Evolutionary conservation across 2,329 filamentous ascomycete species (phyloP).

Genomic region (Fusarium stilboides): DNA sequence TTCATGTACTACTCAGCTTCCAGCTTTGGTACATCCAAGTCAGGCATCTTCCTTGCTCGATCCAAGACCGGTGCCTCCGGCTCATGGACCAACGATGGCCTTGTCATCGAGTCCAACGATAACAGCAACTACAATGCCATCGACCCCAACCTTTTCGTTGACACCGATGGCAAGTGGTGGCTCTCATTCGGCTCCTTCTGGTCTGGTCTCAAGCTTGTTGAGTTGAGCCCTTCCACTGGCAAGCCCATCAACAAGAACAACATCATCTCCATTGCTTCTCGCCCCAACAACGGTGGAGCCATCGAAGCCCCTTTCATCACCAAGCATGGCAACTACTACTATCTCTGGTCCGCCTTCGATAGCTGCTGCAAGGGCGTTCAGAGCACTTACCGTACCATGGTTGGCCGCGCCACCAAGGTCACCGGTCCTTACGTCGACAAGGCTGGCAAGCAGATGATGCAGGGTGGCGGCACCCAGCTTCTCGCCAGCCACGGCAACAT

Average conservation of each 20-base stretch:
- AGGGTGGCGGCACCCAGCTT: constrained; percentile 51
- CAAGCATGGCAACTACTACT: constrained; percentile 52
- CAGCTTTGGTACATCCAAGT: constrained; percentile 47
- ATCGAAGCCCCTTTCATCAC: constrained; percentile 52
- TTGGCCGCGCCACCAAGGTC: constrained; percentile 51
- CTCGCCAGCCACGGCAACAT: constrained; percentile 50
- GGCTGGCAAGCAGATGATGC: constrained; percentile 47
- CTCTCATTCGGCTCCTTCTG: constrained; percentile 54
- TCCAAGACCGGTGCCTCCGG: constrained; percentile 51
- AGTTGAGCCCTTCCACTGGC: constrained; percentile 47
- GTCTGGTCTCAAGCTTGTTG: constrained; percentile 53
- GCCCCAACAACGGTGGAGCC: constrained; percentile 36
- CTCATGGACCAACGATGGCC: constrained; percentile 51
- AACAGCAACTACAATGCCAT: constrained; percentile 51
- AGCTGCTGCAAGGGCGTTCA: constrained; percentile 50
- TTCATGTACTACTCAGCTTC: constrained; percentile 55
- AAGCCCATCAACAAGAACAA: constrained; percentile 40
- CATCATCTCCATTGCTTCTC: constrained; percentile 47
- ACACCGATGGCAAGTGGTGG: constrained; percentile 51
- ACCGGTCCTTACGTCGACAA: constrained; percentile 51
- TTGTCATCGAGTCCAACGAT: constrained; percentile 47
- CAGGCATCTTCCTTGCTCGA: constrained; percentile 53
- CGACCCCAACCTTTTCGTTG: constrained; percentile 51
- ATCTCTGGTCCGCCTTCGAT: constrained; percentile 54
- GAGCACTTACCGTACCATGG: constrained; percentile 54